Base-by-base conservation (phyloP, 495 filamentous ascomycete genomes). In the Lasiosphaeria miniovina region DNA sequence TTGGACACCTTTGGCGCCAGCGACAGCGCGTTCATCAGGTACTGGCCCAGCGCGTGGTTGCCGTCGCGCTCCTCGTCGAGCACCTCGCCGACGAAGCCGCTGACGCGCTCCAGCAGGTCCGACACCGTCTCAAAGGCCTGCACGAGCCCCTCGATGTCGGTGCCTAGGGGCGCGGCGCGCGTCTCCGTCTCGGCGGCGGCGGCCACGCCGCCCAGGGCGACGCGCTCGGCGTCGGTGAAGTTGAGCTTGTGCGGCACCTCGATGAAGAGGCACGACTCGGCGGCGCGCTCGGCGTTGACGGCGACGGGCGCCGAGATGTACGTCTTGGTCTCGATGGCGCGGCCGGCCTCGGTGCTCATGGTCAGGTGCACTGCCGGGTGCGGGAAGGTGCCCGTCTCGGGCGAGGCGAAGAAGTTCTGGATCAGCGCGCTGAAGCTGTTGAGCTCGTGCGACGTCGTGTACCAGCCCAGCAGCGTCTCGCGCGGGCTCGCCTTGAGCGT, bases 371-470 rank as follows among this genome's bases (percentile, higher is more conserved):
- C 89, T 53, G 94, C 92, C 8, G 94, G 94, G 78, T 96, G 89
- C 50, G 94, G 94, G 80, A 88, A 97, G 48, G 94, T 98, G 61
- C 94, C 94, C 45, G 96, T 95, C 61, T 93, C 93, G 71, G 95
- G 91, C 61, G 90, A 90, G 64, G 90, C 91, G 82, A 98, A 98
- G 82, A 98, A 98, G 80, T 98, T 98, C 78, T 98, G 94, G 76
- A 98, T 98, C 63, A 98, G 86, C 58, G 94, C 94, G 67, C 86
- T 90, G 84, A 98, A 98, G 65, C 89, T 96, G 84, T 98, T 98
- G 69, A 98, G 84, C 77, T 96, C 91, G 66, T 88, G 84, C 66
- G 88, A 90, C 17, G 95, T 98, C 61, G 95, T 96, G 79, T 98
- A 98, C 94, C 94, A 98, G 66, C 94, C 94, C 36, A 98, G 87